Evolutionary conservation across 2,329 filamentous ascomycete genomes (phyloP).

Genomic region (Trichoderma sp.): DNA sequence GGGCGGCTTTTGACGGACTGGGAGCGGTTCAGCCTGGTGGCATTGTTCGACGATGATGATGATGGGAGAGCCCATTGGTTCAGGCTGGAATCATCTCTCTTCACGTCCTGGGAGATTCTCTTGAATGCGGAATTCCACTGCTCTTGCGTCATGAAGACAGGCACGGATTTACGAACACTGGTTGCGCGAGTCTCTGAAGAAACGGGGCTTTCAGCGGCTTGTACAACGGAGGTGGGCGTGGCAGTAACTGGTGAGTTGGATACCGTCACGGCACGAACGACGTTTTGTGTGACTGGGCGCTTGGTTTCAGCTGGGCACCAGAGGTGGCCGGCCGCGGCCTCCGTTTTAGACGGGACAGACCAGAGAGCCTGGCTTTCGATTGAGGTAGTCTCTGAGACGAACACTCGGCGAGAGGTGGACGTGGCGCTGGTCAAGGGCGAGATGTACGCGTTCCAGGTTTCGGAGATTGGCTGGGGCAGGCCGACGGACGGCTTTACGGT

Average conservation of each 20-base stretch:
- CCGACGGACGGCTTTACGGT: not conserved
- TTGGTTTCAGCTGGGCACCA: constrained; percentile 11
- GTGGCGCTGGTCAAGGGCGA: not conserved
- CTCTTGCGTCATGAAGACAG: constrained; percentile 20
- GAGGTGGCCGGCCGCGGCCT: not conserved
- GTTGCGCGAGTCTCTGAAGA: not conserved
- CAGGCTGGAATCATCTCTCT: not conserved
- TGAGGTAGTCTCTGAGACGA: not conserved
- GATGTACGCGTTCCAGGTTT: constrained; percentile 6
- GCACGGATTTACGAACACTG: not conserved
- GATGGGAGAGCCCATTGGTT: not conserved
- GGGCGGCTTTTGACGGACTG: constrained; percentile 15
- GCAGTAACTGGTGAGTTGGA: not conserved
- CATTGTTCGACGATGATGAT: not conserved
- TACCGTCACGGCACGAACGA: not conserved
- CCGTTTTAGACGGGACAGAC: not conserved
- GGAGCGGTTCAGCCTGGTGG: constrained; percentile 4
- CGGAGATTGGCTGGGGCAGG: constrained; percentile 7
- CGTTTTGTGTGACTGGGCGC: not conserved
- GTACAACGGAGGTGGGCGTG: not conserved
- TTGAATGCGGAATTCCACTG: constrained; percentile 23
- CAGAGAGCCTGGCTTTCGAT: constrained; percentile 14
- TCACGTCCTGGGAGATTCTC: not conserved
- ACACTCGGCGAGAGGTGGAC: not conserved
- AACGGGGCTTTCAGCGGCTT: not conserved